Evolutionary conservation across 345 rosid species (phyloP).

Genomic region (Capsella bursapastoris): DNA sequence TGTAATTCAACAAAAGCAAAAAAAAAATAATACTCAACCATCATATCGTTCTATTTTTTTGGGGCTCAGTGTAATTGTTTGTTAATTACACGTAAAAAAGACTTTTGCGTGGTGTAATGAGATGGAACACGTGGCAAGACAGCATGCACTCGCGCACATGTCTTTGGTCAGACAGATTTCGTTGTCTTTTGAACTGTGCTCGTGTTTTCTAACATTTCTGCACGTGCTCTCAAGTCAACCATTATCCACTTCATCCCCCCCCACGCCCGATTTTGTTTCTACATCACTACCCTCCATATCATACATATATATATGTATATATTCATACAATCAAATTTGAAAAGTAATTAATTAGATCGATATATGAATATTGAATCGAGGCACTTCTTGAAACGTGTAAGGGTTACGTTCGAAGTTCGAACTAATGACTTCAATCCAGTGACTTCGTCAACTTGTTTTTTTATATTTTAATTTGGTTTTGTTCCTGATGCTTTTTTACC

Average conservation of each 20-base stretch:
- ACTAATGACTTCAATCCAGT: background rate
- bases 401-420: background rate
- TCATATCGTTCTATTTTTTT: too few relatives aligned
- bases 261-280: background rate
- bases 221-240: slow-evolving; percentile 47
- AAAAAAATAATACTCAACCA: too few relatives aligned
- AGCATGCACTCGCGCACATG: slow-evolving; percentile 43
- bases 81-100: background rate
- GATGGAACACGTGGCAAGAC: slow-evolving; percentile 37
- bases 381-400: background rate
- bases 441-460: background rate
- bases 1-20: background rate
- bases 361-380: background rate
- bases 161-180: slow-evolving; percentile 38
- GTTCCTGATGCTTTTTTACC: background rate
- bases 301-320: too few relatives aligned
- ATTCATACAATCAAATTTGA: background rate
- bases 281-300: background rate
- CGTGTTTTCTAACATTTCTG: slow-evolving; percentile 32
- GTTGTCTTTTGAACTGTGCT: slow-evolving; percentile 44
- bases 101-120: slow-evolving; percentile 31
- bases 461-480: background rate
- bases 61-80: background rate
- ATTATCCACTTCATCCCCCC: slow-evolving; percentile 27
- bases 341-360: background rate